These are phyloP conservation scores for Bacidia rubella DNA, from an alignment of 495 filamentous ascomycete genomes.

Conservation along the genomic window DNA sequence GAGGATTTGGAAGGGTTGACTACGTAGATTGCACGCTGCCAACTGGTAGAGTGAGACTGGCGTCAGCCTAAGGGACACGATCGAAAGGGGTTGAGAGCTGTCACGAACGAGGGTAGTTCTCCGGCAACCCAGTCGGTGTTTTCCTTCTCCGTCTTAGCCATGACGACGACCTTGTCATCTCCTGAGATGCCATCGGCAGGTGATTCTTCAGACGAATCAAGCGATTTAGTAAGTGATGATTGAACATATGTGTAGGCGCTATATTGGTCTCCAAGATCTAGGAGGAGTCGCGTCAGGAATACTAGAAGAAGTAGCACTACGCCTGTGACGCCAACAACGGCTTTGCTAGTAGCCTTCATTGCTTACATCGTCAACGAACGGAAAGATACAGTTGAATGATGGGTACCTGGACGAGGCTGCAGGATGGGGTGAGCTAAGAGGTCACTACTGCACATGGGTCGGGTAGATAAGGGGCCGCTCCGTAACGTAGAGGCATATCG, in stretches of 20 bases:
- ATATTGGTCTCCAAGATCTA: constrained; percentile 5
- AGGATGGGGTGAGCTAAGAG: no score
- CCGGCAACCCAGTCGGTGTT: constrained; percentile 29
- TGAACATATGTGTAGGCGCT: constrained; percentile 1
- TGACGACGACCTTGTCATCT: constrained; percentile 26
- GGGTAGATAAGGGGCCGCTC: no score
- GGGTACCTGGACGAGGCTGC: no score
- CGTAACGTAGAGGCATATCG: no score
- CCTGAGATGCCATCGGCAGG: neutral
- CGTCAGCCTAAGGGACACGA: neutral
- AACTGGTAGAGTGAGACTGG: constrained; percentile 20
- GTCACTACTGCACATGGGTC: no score
- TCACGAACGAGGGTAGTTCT: constrained; percentile 30
- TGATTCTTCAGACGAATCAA: neutral
- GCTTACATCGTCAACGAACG: no score
- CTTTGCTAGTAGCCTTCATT: constrained; percentile 1
- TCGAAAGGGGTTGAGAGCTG: neutral
- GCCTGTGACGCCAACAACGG: neutral
- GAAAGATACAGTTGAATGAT: no score
- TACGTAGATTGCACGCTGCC: constrained; percentile 41
- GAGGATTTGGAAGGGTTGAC: constrained; percentile 40
- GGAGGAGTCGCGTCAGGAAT: constrained; percentile 1
- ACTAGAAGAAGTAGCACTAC: constrained; percentile 1
- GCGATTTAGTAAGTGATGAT: neutral
- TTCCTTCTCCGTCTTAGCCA: constrained; percentile 27